These are phyloP conservation scores for Papiliotrema flavescens DNA, from an alignment of 1,284 basidiomycete genomes.

Conservation along the genomic window DNA sequence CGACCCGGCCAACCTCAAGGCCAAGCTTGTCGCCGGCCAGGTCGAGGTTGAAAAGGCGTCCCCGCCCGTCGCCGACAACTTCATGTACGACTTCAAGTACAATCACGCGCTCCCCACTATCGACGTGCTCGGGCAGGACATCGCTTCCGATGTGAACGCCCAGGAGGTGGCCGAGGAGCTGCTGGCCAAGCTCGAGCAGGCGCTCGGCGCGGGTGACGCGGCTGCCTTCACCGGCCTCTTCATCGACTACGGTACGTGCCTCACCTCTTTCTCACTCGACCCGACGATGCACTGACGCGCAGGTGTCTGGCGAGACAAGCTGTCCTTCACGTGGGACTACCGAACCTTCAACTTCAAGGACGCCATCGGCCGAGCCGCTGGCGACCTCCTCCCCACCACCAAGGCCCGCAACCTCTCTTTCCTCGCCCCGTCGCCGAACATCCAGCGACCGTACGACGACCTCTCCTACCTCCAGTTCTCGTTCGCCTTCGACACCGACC, in stretches of 20 bases:
- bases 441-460: conserved; percentile 56
- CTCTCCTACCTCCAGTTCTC: conserved; percentile 57
- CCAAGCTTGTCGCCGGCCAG: conserved; percentile 14
- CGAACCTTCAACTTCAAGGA: conserved; percentile 57
- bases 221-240: conserved; percentile 23
- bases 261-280: neutral
- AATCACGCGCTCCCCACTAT: conserved; percentile 21
- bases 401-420: conserved; percentile 40
- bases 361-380: conserved; percentile 42
- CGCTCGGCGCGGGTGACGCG: conserved; percentile 4
- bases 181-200: neutral
- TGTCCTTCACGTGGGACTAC: conserved; percentile 58
- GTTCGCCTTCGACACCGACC: conserved; percentile 57
- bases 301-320: conserved; percentile 29
- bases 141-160: conserved; percentile 13
- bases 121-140: conserved; percentile 10
- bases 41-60: neutral
- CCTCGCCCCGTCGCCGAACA: conserved; percentile 44
- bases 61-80: conserved; percentile 17
- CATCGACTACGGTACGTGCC: conserved; percentile 22
- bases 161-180: conserved; percentile 5
- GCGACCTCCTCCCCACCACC: conserved; percentile 20
- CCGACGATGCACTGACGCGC: neutral
- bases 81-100: conserved; percentile 31
- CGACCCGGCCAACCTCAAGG: conserved; percentile 13